Conservation (phyloP, 352 stramenopile species). For the Globisporangium parvum region DNA sequence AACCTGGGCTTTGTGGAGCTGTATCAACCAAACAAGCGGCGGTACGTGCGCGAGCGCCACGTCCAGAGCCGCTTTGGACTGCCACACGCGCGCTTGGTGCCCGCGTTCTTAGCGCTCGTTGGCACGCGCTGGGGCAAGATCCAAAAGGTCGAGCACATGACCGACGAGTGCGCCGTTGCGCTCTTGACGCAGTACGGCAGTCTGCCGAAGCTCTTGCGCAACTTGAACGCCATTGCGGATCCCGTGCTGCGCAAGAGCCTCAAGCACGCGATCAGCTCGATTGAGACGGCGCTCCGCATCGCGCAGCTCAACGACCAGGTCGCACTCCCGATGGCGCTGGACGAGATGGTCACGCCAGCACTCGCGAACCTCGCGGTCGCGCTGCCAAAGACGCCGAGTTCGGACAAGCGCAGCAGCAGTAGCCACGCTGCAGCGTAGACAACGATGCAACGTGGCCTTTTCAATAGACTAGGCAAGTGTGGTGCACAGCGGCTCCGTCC, state of each 20-base stretch:
- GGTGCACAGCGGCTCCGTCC: too few relatives aligned
- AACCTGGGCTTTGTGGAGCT: constrained; percentile 34
- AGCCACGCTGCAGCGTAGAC: too few relatives aligned
- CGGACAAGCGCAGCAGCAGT: too few relatives aligned
- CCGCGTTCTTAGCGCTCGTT: constrained; percentile 59
- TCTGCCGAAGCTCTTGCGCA: constrained; percentile 49
- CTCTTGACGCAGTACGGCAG: constrained; percentile 58
- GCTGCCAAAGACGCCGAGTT: too few relatives aligned
- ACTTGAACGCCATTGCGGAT: constrained; percentile 59
- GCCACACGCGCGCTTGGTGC: constrained; percentile 35
- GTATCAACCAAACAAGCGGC: constrained; percentile 68
- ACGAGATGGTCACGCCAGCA: constrained; percentile 33
- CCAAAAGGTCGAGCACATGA: constrained; percentile 44
- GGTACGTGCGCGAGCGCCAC: constrained; percentile 59
- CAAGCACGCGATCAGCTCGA: constrained; percentile 63
- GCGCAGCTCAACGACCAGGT: constrained; percentile 55
- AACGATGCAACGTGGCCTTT: too few relatives aligned
- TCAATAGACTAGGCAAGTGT: too few relatives aligned
- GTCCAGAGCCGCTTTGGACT: constrained; percentile 54
- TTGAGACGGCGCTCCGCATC: constrained; percentile 76
- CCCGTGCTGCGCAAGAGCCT: constrained; percentile 41
- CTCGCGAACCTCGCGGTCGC: constrained; percentile 16
- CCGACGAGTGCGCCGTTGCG: constrained; percentile 47
- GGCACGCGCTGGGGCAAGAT: constrained; percentile 69
- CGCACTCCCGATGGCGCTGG: constrained; percentile 41